Conservation (phyloP, 768 basidiomycete species). For the Megacollybia marginata region DNA sequence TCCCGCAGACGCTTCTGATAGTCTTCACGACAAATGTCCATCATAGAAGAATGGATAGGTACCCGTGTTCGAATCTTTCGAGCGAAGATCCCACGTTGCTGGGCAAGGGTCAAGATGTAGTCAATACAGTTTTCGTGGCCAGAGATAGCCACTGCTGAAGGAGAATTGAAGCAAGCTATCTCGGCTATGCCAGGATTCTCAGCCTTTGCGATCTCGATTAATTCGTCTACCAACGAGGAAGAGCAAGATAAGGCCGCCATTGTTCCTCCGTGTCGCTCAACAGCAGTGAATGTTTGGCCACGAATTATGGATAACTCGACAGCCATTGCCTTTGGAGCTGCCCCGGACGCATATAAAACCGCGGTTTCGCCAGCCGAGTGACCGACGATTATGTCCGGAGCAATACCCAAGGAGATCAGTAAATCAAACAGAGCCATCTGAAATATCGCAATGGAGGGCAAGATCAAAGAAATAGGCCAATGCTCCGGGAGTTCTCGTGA, state of each 20-base stretch:
- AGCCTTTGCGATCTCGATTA: conserved; percentile 11
- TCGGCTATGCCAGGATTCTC: conserved; percentile 8
- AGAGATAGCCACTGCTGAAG: conserved; percentile 25
- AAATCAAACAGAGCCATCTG: conserved; percentile 40
- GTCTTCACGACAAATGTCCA: conserved; percentile 25
- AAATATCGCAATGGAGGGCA: conserved; percentile 35
- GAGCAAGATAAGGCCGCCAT: conserved; percentile 39
- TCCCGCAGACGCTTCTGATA: conserved; percentile 22
- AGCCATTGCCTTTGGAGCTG: conserved; percentile 30
- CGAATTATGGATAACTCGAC: conserved; percentile 36
- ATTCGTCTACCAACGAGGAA: conserved; percentile 15
- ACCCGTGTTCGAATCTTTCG: conserved; percentile 28
- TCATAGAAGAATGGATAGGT: conserved; percentile 30
- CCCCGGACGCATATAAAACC: conserved; percentile 37
- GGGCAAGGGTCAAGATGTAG: conserved; percentile 20
- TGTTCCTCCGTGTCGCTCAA: conserved; percentile 19
- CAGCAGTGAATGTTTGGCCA: conserved; percentile 24
- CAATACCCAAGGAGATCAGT: conserved; percentile 24
- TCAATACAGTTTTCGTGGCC: conserved; percentile 23
- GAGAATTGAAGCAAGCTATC: conserved; percentile 34
- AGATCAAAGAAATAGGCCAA: conserved; percentile 29
- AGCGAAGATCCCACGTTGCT: conserved; percentile 22
- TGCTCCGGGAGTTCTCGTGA: conserved; percentile 8
- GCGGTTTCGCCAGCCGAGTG: conserved; percentile 43
- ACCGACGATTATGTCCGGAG: conserved; percentile 31